Evolutionary conservation across 805 yeast species (phyloP).

Genomic region (Cyberlindnera galapagoensis): DNA sequence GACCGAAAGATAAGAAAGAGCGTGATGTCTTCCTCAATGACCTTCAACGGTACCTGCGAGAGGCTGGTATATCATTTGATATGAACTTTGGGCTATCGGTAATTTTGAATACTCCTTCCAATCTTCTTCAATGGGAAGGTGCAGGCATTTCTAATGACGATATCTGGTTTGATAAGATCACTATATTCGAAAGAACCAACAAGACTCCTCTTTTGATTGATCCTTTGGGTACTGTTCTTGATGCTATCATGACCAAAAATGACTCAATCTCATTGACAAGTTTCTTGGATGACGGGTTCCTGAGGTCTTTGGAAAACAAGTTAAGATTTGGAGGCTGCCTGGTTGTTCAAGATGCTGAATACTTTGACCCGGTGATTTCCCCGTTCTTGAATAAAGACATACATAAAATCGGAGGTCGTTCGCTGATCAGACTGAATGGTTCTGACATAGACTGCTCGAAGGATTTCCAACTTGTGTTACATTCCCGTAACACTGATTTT

Average conservation of each 20-base stretch:
- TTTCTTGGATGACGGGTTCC: constrained; percentile 61
- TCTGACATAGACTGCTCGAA: constrained; percentile 62
- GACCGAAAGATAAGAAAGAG: constrained; percentile 44
- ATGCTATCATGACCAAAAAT: constrained; percentile 32
- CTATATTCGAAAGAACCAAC: constrained; percentile 36
- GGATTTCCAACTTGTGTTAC: constrained; percentile 52
- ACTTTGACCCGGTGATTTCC: constrained; percentile 66
- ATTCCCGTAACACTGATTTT: constrained; percentile 51
- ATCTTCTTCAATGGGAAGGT: constrained; percentile 44
- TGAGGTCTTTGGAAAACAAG: constrained; percentile 70
- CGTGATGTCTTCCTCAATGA: constrained; percentile 30
- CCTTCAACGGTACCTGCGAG: constrained; percentile 33
- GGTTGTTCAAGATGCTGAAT: constrained; percentile 73
- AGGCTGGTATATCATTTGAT: constrained; percentile 34
- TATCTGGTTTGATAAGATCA: constrained; percentile 55
- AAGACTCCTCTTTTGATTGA: constrained; percentile 62
- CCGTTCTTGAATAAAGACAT: constrained; percentile 57
- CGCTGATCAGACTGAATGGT: constrained; percentile 52
- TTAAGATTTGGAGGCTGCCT: constrained; percentile 76
- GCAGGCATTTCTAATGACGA: constrained; percentile 53
- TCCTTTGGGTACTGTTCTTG: constrained; percentile 48
- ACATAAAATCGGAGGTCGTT: constrained; percentile 62
- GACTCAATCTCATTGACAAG: constrained; percentile 50
- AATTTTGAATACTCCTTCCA: constrained; percentile 34
- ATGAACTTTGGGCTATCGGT: constrained; percentile 27